phyloP scores from a whole-genome alignment of 2,329 filamentous ascomycete species.

The Xylariales sp. region DNA sequence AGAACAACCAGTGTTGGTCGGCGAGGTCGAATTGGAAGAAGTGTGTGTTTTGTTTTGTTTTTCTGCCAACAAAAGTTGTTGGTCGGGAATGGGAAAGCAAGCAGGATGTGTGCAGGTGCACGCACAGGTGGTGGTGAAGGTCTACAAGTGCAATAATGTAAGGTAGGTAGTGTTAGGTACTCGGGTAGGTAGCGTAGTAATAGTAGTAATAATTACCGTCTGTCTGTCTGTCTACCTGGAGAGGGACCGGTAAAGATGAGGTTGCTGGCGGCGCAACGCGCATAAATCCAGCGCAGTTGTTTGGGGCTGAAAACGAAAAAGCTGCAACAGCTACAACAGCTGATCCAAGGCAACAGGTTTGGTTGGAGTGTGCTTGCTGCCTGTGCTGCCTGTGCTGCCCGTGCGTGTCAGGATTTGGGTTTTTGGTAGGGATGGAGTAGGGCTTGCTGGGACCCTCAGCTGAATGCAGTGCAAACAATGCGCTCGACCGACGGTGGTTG shows the following conservation, averaged over 20 bases:
- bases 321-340: neutral
- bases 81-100: constrained; percentile 3
- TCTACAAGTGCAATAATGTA: neutral
- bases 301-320: constrained; percentile 6
- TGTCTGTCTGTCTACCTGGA: too few relatives aligned
- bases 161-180: neutral
- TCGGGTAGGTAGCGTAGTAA: too few relatives aligned
- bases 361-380: constrained; percentile 12
- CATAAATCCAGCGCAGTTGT: constrained; percentile 17
- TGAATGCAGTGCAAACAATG: constrained; percentile 14
- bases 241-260: neutral
- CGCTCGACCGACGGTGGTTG: neutral
- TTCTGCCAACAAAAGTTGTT: constrained; percentile 24
- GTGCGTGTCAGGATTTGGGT: constrained; percentile 1
- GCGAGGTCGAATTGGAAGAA: constrained; percentile 3
- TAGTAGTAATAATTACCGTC: too few relatives aligned
- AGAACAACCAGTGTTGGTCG: constrained; percentile 7
- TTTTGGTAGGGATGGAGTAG: neutral
- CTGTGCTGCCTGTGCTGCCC: too few relatives aligned
- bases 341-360: neutral
- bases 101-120: constrained; percentile 5
- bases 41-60: neutral
- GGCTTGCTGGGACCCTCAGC: neutral
- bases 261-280: constrained; percentile 1
- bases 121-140: neutral